Base-by-base conservation (phyloP, 1,284 basidiomycete species). In the Porogramme epimiltina region DNA sequence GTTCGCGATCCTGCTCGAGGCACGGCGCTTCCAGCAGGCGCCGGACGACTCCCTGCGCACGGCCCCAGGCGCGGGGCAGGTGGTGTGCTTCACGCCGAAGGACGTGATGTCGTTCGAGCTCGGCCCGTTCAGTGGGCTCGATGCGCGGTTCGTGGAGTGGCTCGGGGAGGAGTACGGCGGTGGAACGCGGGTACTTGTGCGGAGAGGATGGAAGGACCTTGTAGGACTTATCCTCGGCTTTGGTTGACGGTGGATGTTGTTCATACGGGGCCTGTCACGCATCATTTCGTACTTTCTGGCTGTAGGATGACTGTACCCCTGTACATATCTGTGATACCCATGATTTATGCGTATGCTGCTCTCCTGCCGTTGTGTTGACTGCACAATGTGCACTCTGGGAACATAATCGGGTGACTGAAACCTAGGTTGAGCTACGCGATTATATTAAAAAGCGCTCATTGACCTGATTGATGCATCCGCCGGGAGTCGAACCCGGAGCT, bases 91-190 rank as follows among this genome's bases (percentile, higher is more conserved):
- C 34, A 74, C 79, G 2, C 79, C 86, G 9, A 82, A 77, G 61
- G 87, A 90, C 52, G 70, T 91, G 6, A 53, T 82, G 16, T 73
- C 80, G 18, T 84, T 91, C 43, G 87, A 88, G 62, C 75, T 91
- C 1, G 85, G 87, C 2, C 84, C 87, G 10, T 70, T 89, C 54
- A 91, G 88, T 60, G 71, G 73, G 9, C 64, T 84, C 41, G 89
- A 91, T 59, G 82, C 78, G 20, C 73, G 73, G 38, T 91, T 90
- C 63, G 69, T 91, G 20, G 87, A 88, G 63, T 91, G 87, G 88
- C 71, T 92, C 11, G 80, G 74, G 2, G 75, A 77, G 42, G 86
- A 87, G 65, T 87, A 87, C 55, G 80, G 76, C 4, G 72, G 73
- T 4, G 79, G 77, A 1, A 63, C 65, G 42, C 69, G 68, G 48